phyloP scores from a whole-genome alignment of 2,329 filamentous ascomycete genomes.

The Clarireedia monteithiana region DNA sequence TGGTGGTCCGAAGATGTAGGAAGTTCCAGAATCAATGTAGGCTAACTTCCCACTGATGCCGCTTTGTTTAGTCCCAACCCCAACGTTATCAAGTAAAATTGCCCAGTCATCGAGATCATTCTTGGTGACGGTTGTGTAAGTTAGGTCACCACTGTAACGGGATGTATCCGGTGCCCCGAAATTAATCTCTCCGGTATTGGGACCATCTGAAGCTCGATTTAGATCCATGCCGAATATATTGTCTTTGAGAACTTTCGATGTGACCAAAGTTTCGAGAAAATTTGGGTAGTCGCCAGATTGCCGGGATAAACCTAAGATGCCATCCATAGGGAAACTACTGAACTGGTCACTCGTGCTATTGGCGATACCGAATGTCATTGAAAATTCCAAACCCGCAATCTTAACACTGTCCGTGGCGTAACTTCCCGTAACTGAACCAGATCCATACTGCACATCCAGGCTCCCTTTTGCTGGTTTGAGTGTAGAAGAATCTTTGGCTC shows the following conservation, averaged over 20 bases:
- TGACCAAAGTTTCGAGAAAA: constrained; percentile 55
- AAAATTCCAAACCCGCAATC: constrained; percentile 56
- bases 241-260: constrained; percentile 47
- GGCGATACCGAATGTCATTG: constrained; percentile 66
- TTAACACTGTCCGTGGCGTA: constrained; percentile 59
- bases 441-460: constrained; percentile 69
- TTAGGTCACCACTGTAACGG: constrained; percentile 60
- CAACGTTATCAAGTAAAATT: constrained; percentile 58
- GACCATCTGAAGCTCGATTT: constrained; percentile 56
- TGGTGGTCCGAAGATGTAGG: constrained; percentile 65
- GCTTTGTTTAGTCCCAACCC: constrained; percentile 53
- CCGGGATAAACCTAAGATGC: constrained; percentile 73
- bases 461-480: constrained; percentile 43
- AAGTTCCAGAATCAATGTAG: constrained; percentile 80
- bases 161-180: constrained; percentile 63
- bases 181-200: constrained; percentile 66
- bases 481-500: constrained; percentile 55
- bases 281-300: constrained; percentile 49
- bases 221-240: constrained; percentile 68
- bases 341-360: constrained; percentile 68
- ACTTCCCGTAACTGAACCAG: constrained; percentile 62
- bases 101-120: constrained; percentile 57
- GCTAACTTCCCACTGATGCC: constrained; percentile 42
- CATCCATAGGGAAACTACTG: constrained; percentile 72
- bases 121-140: constrained; percentile 49